Evolutionary conservation across 208 protist genomes (phyloP).

Genomic region (Crithidia thermophila): DNA sequence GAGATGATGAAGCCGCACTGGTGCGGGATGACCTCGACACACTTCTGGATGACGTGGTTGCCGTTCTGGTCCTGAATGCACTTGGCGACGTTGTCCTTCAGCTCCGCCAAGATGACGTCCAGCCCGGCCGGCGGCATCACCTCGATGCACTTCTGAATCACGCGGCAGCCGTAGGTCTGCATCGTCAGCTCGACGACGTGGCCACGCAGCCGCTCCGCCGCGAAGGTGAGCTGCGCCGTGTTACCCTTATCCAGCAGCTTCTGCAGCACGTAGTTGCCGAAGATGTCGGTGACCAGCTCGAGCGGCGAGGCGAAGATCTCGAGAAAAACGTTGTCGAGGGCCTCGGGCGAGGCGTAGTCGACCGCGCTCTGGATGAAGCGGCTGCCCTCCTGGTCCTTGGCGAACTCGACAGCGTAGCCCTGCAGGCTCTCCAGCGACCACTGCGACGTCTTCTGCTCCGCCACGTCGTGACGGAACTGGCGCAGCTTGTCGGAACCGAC

Average conservation of each 20-base stretch:
- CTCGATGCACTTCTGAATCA: conserved; percentile 98
- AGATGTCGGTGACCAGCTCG: conserved; percentile 97
- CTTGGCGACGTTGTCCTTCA: conserved; percentile 94
- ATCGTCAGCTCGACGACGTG: conserved; percentile 95
- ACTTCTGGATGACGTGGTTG: conserved; percentile 99
- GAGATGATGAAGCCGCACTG: conserved; percentile 97
- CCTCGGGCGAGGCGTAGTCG: conserved; percentile 79
- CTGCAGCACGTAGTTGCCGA: conserved; percentile 99
- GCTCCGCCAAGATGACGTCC: conserved; percentile 91
- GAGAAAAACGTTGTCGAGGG: conserved; percentile 91
- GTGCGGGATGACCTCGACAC: conserved; percentile 96
- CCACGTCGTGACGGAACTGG: conserved; percentile 63
- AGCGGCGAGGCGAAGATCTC: conserved; percentile 93
- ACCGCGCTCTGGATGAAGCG: conserved; percentile 98
- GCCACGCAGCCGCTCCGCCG: conserved; percentile 84
- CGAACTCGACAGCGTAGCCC: conserved; percentile 95
- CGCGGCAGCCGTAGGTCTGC: conserved; percentile 98
- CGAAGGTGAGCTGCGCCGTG: conserved; percentile 74
- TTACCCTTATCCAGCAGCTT: conserved; percentile 98
- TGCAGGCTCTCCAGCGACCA: conserved; percentile 88
- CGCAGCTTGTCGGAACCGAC: conserved; percentile 67
- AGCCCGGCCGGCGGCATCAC: conserved; percentile 85
- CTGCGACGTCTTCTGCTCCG: conserved; percentile 40
- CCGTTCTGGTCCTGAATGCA: conserved; percentile 99
- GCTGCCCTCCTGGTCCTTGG: conserved; percentile 97